Percentiles rank a stretch among this genome's conserved stretches.
Evolutionary conservation across 1,284 basidiomycete genomes (phyloP).

Genomic region (Ceratobasidium sp.): DNA sequence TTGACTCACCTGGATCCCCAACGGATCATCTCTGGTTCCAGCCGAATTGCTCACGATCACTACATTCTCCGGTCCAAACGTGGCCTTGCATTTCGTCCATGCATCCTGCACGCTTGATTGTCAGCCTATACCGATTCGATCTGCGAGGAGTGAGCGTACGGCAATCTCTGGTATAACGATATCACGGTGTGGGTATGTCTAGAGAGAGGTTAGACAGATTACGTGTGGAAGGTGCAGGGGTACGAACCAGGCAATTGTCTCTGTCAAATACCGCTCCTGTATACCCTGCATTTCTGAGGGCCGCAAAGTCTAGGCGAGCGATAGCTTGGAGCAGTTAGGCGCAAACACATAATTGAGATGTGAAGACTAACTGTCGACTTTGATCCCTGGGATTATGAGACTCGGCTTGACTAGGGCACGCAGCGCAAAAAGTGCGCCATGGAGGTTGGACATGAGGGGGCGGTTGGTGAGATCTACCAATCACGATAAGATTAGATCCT

Average conservation of each 20-base stretch:
- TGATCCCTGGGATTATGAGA: constrained; percentile 75
- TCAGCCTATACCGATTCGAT: neutral
- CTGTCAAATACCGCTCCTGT: constrained; percentile 94
- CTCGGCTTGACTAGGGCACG: constrained; percentile 78
- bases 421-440: constrained; percentile 79
- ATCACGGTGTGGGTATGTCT: constrained; percentile 84
- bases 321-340: constrained; percentile 68
- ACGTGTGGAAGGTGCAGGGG: neutral
- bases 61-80: constrained; percentile 83
- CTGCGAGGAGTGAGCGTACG: constrained; percentile 56
- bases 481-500: constrained; percentile 14
- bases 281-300: constrained; percentile 80
- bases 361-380: constrained; percentile 71
- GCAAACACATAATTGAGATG: constrained; percentile 6
- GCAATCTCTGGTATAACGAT: constrained; percentile 75
- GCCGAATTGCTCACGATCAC: constrained; percentile 95
- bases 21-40: constrained; percentile 81
- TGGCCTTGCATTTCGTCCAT: constrained; percentile 77
- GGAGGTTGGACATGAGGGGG: constrained; percentile 62
- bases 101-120: constrained; percentile 62
- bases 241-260: constrained; percentile 90
- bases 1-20: constrained; percentile 75
- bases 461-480: neutral
- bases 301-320: constrained; percentile 85
- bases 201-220: constrained; percentile 8